phyloP scores from a whole-genome alignment of 495 filamentous ascomycete species.

The Aspergillus sparsus region DNA sequence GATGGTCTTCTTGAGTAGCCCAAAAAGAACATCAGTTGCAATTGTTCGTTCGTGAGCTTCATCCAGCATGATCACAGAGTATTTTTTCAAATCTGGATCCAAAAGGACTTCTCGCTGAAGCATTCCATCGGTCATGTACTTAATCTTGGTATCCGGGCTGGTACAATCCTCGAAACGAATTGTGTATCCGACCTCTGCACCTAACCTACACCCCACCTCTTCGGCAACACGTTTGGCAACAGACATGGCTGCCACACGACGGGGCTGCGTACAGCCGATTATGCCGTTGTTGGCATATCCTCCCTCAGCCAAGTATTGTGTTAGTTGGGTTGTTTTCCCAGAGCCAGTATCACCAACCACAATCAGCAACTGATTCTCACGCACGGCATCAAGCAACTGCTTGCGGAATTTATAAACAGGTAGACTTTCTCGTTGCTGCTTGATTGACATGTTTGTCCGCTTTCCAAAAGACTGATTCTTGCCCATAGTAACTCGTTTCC shows the following conservation, averaged over 20 bases:
- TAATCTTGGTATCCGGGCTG: conserved; percentile 86
- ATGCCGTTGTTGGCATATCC: conserved; percentile 88
- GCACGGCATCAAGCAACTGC: conserved; percentile 84
- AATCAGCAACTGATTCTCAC: conserved; percentile 86
- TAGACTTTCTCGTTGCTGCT: conserved; percentile 87
- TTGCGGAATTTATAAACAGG: conserved; percentile 90
- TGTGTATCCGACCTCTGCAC: conserved; percentile 93
- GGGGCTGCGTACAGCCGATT: conserved; percentile 96
- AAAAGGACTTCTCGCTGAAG: conserved; percentile 91
- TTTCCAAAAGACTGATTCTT: conserved; percentile 84
- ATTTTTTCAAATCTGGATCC: conserved; percentile 82
- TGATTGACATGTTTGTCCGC: conserved; percentile 88
- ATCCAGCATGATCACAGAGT: conserved; percentile 97
- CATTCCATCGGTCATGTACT: conserved; percentile 99
- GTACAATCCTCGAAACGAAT: conserved; percentile 98
- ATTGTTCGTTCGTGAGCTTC: conserved; percentile 98
- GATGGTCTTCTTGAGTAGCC: conserved; percentile 89
- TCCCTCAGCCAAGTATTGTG: conserved; percentile 90
- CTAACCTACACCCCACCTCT: conserved; percentile 89
- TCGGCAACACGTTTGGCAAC: conserved; percentile 96
- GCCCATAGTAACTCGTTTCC: conserved; percentile 82
- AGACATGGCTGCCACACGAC: conserved; percentile 95
- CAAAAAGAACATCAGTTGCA: conserved; percentile 93
- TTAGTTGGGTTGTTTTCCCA: conserved; percentile 95
- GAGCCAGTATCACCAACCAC: conserved; percentile 97